These are phyloP conservation scores for Collybia sordida DNA, from an alignment of 768 basidiomycete genomes.

Conservation along the genomic window DNA sequence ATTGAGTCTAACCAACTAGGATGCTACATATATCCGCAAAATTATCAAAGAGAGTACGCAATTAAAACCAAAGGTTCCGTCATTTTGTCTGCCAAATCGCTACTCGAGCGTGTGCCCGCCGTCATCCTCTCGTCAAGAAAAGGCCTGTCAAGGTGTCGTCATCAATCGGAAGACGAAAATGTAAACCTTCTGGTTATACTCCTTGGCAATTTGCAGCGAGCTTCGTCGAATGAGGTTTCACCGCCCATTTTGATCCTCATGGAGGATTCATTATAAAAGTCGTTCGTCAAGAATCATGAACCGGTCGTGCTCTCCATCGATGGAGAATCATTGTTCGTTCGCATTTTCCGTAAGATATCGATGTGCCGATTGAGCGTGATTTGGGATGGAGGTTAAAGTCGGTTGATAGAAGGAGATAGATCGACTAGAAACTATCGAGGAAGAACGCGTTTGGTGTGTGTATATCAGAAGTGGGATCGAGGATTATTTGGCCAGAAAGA, in stretches of 20 bases:
- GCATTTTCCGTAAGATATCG: conserved; percentile 13
- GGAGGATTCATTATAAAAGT: conserved; percentile 15
- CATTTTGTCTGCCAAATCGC: conserved; percentile 7
- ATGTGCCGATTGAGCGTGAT: conserved; percentile 10
- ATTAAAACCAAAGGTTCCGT: conserved; percentile 14
- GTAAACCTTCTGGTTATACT: conserved; percentile 10
- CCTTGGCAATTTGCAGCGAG: conserved; percentile 11
- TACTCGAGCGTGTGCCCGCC: conserved; percentile 6
- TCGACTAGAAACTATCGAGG: conserved; percentile 17
- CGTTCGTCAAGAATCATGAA: conserved; percentile 43
- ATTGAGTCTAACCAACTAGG: conserved; percentile 10
- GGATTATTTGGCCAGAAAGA: conserved; percentile 11
- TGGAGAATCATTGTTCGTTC: conserved; percentile 21
- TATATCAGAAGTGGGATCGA: conserved; percentile 24
- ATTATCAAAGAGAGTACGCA: conserved; percentile 4
- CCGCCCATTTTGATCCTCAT: conserved; percentile 4
- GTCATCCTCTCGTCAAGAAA: conserved; percentile 16
- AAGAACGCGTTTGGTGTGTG: conserved; percentile 19
- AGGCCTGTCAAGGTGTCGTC: conserved; percentile 2
- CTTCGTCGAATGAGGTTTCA: conserved; percentile 14
- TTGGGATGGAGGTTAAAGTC: conserved; percentile 4
- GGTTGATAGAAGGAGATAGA: conserved; percentile 20
- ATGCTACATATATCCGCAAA: conserved; percentile 8
- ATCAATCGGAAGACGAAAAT: conserved; percentile 9
- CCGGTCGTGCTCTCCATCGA: conserved; percentile 27